These are phyloP conservation scores for Liquidambar formosana DNA, from an alignment of 164 flowering plant species.

Conservation along the genomic window DNA sequence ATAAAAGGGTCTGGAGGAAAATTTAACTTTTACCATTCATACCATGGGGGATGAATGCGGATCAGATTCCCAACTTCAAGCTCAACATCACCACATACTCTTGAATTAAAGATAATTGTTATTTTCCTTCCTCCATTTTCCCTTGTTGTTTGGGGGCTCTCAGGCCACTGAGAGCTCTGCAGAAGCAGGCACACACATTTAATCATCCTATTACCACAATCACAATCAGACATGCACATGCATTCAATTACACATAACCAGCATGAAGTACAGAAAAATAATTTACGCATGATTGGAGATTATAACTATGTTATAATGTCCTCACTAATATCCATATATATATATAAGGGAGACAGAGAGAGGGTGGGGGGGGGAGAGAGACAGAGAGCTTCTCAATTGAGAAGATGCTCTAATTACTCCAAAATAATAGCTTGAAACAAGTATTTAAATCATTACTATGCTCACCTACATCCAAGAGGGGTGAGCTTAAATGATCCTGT, in stretches of 20 bases:
- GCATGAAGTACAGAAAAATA: not conserved
- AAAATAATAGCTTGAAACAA: no score
- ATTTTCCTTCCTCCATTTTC: slow-evolving; percentile 19
- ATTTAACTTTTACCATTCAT: slow-evolving; percentile 16
- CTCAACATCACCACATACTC: slow-evolving; percentile 58
- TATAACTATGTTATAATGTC: no score
- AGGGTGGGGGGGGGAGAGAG: no score
- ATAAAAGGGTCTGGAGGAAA: not conserved
- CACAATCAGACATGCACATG: slow-evolving; percentile 1
- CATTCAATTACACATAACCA: not conserved
- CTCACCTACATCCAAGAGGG: no score
- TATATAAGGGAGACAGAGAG: no score
- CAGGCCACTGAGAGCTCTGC: slow-evolving; percentile 32
- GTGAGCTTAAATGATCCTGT: no score
- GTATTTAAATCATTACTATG: no score
- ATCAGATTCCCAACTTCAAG: slow-evolving; percentile 69
- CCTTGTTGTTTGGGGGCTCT: slow-evolving; percentile 13
- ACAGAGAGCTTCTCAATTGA: no score
- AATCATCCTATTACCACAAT: not conserved
- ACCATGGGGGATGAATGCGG: slow-evolving; percentile 78
- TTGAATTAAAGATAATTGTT: slow-evolving; percentile 62
- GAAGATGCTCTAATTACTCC: no score
- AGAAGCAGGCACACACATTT: slow-evolving; percentile 13
- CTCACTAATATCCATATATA: no score
- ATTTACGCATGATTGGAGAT: not conserved